A percentile compares a stretch with the other conserved stretches of the same genome.
Conservation (phyloP, 202 grass and related monocot species). For the Setaria viridis region DNA sequence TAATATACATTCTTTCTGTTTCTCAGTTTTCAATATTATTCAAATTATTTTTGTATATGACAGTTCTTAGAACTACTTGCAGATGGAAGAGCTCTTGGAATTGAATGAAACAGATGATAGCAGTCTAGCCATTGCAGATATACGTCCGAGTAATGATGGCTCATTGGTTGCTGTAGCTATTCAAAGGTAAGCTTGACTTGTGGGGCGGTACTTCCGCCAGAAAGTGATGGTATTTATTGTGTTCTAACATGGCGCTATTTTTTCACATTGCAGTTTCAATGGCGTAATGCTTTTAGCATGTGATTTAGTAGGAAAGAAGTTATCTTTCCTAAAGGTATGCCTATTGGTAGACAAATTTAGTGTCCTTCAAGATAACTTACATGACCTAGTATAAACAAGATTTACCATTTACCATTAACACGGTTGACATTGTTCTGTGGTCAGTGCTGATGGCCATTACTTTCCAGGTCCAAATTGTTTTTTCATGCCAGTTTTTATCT, state of each 20-base stretch:
- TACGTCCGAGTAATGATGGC: slow-evolving; percentile 61
- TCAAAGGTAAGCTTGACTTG: slow-evolving; percentile 64
- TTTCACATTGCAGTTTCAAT: slow-evolving; percentile 63
- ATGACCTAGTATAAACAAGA: slow-evolving; percentile 19
- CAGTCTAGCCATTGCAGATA: slow-evolving; percentile 59
- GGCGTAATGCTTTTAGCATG: slow-evolving; percentile 77
- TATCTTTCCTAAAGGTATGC: slow-evolving; percentile 74
- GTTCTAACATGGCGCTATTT: slow-evolving; percentile 18
- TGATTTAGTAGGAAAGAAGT: slow-evolving; percentile 62
- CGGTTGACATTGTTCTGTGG: background rate
- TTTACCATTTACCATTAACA: slow-evolving; percentile 10
- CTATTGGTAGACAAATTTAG: slow-evolving; percentile 18
- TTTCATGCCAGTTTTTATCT: slow-evolving; percentile 8
- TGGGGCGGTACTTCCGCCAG: slow-evolving; percentile 13
- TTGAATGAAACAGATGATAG: slow-evolving; percentile 61
- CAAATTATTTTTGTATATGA: background rate
- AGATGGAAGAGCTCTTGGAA: slow-evolving; percentile 60
- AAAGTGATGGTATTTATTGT: slow-evolving; percentile 34
- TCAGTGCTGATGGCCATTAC: background rate
- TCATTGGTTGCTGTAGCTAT: slow-evolving; percentile 72
- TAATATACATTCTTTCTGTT: background rate
- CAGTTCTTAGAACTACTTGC: slow-evolving; percentile 26
- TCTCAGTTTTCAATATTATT: slow-evolving; percentile 2
- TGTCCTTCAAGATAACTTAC: slow-evolving; percentile 8
- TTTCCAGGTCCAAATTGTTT: background rate